Evolutionary conservation across 2,329 filamentous ascomycete species (phyloP).

Genomic region (Cyclaneusma minus): DNA sequence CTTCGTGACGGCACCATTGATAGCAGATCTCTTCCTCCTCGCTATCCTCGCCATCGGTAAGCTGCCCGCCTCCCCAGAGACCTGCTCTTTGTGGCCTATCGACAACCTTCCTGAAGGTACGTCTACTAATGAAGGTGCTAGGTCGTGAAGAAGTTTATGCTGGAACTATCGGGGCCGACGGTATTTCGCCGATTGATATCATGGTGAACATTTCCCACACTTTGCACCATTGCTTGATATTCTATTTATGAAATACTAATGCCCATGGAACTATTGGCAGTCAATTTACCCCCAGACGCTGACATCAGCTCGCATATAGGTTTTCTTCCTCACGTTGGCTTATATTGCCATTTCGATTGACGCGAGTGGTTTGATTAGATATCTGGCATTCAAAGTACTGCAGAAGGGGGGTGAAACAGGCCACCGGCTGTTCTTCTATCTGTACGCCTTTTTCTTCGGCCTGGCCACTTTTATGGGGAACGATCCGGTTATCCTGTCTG

Average conservation of each 20-base stretch:
- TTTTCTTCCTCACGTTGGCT: constrained; percentile 57
- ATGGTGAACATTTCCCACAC: too few relatives aligned
- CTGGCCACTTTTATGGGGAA: constrained; percentile 58
- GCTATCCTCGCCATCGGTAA: constrained; percentile 56
- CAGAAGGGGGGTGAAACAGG: constrained; percentile 52
- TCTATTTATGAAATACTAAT: too few relatives aligned
- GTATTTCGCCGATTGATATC: constrained; percentile 56
- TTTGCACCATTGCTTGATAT: too few relatives aligned
- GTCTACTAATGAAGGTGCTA: too few relatives aligned
- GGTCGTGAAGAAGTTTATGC: constrained; percentile 49
- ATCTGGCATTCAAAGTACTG: constrained; percentile 53
- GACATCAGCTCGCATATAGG: too few relatives aligned
- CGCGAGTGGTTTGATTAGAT: constrained; percentile 57
- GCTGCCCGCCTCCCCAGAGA: too few relatives aligned
- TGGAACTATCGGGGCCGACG: constrained; percentile 48
- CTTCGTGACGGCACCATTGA: constrained; percentile 53
- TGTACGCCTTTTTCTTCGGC: constrained; percentile 57
- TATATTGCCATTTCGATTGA: constrained; percentile 70
- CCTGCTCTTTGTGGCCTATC: too few relatives aligned
- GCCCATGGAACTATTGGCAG: too few relatives aligned
- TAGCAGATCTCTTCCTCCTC: constrained; percentile 56
- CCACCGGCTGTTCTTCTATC: constrained; percentile 53
- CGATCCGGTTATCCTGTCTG: constrained; percentile 60
- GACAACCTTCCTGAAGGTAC: too few relatives aligned
- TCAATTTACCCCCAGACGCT: too few relatives aligned